These are phyloP conservation scores for Scenedesmus sp. DNA, from an alignment of 163 green algal genomes.

Conservation along the genomic window DNA sequence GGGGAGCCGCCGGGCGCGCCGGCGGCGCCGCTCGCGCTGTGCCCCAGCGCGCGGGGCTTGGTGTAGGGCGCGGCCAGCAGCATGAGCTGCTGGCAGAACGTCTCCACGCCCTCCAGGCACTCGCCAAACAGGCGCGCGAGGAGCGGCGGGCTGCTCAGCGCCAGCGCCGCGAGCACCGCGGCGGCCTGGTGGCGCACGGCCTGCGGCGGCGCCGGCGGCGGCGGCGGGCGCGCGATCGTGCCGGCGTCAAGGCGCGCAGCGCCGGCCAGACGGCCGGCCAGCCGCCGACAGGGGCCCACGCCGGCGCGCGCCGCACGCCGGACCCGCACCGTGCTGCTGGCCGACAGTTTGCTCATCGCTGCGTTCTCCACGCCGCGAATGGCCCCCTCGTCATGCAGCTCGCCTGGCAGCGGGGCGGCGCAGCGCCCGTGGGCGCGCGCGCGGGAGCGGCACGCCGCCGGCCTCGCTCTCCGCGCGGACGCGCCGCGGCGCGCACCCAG, in stretches of 20 bases:
- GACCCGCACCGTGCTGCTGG: conserved; percentile 40
- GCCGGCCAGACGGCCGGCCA: too few relatives aligned
- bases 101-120: conserved; percentile 45
- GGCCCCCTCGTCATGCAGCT: conserved; percentile 49
- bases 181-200: conserved; percentile 78
- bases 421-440: too few relatives aligned
- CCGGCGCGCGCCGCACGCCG: too few relatives aligned
- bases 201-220: conserved; percentile 19
- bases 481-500: conserved; percentile 85
- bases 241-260: too few relatives aligned
- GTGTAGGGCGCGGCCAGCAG: conserved; percentile 44
- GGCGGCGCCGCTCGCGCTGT: too few relatives aligned
- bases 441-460: too few relatives aligned
- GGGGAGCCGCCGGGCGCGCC: neutral
- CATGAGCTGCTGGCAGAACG: conserved; percentile 32
- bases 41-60: conserved; percentile 8
- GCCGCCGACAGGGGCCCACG: too few relatives aligned
- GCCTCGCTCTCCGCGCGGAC: too few relatives aligned
- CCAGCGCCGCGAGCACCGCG: conserved; percentile 73
- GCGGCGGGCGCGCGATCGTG: too few relatives aligned
- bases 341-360: conserved; percentile 47
- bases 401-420: too few relatives aligned
- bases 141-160: conserved; percentile 74
- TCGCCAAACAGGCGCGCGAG: conserved; percentile 56
- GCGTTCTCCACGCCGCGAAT: conserved; percentile 37